A percentile compares a stretch with the other conserved stretches of the same genome.
Conservation (phyloP, 2,329 filamentous ascomycete genomes). For the Epicoccum sorghinum region DNA sequence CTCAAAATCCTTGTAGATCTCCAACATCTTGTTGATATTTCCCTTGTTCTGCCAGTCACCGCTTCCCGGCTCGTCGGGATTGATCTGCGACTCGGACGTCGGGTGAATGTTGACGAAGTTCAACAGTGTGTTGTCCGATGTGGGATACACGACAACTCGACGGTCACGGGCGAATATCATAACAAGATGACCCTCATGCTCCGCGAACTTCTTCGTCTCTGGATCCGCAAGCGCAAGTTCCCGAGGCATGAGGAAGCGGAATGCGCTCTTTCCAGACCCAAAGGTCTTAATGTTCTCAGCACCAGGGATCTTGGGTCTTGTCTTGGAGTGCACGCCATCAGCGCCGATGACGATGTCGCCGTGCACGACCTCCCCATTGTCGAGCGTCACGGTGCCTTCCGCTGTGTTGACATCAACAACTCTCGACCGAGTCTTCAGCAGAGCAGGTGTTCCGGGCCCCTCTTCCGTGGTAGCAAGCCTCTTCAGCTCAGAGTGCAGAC, state of each 20-base stretch:
- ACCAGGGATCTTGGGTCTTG: conserved; percentile 27
- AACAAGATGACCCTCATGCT: conserved; percentile 49
- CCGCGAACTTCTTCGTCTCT: conserved; percentile 47
- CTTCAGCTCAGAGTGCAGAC: conserved; percentile 61
- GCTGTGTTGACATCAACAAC: conserved; percentile 53
- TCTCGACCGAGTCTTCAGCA: conserved; percentile 51
- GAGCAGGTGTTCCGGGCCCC: conserved; percentile 45
- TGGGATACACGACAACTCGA: conserved; percentile 57
- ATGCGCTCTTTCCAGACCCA: conserved; percentile 62
- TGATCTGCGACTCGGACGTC: conserved; percentile 36
- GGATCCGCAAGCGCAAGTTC: conserved; percentile 52
- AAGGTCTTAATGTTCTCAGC: conserved; percentile 47
- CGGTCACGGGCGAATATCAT: conserved; percentile 54
- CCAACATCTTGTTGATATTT: conserved; percentile 47
- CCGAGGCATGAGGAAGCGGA: conserved; percentile 61
- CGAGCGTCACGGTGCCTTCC: conserved; percentile 25
- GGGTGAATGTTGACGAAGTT: conserved; percentile 56
- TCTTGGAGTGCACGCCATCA: conserved; percentile 59
- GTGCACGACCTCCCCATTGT: conserved; percentile 51
- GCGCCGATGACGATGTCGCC: conserved; percentile 62
- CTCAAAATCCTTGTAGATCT: conserved; percentile 49
- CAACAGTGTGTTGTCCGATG: conserved; percentile 53
- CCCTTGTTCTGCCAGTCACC: conserved; percentile 47
- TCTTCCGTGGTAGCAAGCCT: conserved; percentile 49
- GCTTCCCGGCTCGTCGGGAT: conserved; percentile 14